Percentiles rank a stretch among this genome's conserved stretches.
Evolutionary conservation across 1,284 basidiomycete genomes (phyloP).

Genomic region (Calocybe gambosa): DNA sequence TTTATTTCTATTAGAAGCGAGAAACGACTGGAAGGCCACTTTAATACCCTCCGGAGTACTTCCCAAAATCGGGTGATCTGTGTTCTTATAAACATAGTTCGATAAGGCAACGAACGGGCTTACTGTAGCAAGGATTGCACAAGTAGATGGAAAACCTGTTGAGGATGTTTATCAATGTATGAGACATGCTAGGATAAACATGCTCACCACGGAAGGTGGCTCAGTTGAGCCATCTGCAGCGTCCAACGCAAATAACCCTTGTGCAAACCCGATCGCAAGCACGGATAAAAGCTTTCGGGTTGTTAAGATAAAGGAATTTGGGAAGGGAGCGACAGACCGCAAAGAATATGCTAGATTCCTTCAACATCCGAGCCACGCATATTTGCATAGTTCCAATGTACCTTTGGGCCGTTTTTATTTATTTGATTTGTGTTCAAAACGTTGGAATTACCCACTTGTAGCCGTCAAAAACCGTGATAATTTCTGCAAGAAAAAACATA

Average conservation of each 20-base stretch:
- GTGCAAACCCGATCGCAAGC: conserved; percentile 79
- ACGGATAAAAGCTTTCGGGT: conserved; percentile 63
- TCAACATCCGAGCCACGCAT: conserved; percentile 83
- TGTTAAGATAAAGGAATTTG: background rate
- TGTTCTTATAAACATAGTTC: background rate
- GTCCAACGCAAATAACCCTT: conserved; percentile 85
- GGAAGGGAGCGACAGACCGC: conserved; percentile 40
- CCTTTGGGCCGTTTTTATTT: conserved; percentile 26
- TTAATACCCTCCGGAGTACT: conserved; percentile 48
- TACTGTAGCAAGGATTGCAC: conserved; percentile 80
- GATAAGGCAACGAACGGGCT: conserved; percentile 18
- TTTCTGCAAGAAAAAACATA: conserved; percentile 38
- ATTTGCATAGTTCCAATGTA: conserved; percentile 85
- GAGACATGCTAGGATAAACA: background rate
- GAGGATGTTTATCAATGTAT: background rate
- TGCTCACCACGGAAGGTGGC: conserved; percentile 39
- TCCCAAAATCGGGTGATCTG: conserved; percentile 78
- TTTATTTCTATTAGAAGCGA: conserved; percentile 11
- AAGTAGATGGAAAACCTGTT: conserved; percentile 66
- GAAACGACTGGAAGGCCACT: conserved; percentile 1
- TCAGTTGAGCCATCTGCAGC: conserved; percentile 80
- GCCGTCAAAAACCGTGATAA: conserved; percentile 76
- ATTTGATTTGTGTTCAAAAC: conserved; percentile 1
- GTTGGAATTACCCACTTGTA: conserved; percentile 51
- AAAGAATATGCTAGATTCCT: conserved; percentile 93